phyloP scores from a whole-genome alignment of 2,329 filamentous ascomycete genomes.

The Nannizziopsis arthrosporioides region DNA sequence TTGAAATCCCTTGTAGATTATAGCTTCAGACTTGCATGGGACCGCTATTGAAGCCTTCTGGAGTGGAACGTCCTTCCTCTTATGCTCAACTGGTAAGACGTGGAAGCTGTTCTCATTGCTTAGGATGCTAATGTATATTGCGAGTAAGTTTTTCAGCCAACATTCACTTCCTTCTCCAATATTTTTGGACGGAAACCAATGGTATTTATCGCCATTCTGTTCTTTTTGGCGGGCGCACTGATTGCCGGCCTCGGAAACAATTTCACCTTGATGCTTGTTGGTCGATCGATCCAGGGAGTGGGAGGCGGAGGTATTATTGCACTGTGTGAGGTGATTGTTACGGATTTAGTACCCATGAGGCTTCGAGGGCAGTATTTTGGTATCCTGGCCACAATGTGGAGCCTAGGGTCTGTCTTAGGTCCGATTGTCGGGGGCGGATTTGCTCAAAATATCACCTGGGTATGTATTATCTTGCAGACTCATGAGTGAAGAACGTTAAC shows the following conservation, averaged over 20 bases:
- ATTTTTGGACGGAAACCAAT: constrained; percentile 38
- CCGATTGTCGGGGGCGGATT: constrained; percentile 35
- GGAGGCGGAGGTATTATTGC: constrained; percentile 37
- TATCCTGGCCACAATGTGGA: constrained; percentile 31
- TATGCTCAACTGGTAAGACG: constrained; percentile 44
- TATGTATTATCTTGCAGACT: constrained; percentile 14
- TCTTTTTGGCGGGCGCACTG: constrained; percentile 37
- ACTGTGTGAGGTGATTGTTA: constrained; percentile 34
- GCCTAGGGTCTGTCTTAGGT: constrained; percentile 29
- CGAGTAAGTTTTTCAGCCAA: constrained; percentile 39
- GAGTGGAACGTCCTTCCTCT: constrained; percentile 56
- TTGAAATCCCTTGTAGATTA: constrained; percentile 26
- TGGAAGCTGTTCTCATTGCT: neutral
- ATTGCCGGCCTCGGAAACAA: constrained; percentile 31
- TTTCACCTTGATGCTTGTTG: constrained; percentile 37
- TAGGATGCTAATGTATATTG: neutral
- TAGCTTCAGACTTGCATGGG: constrained; percentile 41
- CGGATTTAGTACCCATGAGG: constrained; percentile 35
- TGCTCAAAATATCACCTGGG: constrained; percentile 29
- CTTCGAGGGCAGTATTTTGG: constrained; percentile 31
- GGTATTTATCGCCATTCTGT: constrained; percentile 28
- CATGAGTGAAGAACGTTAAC: neutral
- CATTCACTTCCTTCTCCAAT: constrained; percentile 37
- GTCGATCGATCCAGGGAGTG: constrained; percentile 35
- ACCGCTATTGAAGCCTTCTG: constrained; percentile 54